Base-by-base conservation (phyloP, 2,329 filamentous ascomycete species). In the Penicillium italicum region DNA sequence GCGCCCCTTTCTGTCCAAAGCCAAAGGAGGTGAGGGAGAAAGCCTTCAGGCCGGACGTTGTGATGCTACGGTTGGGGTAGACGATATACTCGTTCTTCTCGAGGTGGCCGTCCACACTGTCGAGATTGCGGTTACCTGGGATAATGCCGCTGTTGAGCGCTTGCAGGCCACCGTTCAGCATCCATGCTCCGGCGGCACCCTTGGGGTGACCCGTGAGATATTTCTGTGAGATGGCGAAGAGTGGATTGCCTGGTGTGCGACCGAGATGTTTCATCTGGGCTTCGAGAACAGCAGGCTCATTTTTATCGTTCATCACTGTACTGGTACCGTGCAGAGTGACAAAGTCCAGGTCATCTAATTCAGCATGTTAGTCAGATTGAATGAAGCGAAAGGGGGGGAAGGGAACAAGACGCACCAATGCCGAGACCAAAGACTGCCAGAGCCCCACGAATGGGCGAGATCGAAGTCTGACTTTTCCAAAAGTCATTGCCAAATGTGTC, bases 241-340 rank as follows among this genome's bases (percentile, higher is more conserved):
- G 81, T 28, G 93, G 91, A 71, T 97, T 97, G 68, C 94, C 93
- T 85, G 96, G 96, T 76, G 87, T 88, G 67, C 93, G 89, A 64
- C 93, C 93, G 49, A 97, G 86, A 72, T 97, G 94, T 65, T 86
- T 86, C 76, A 97, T 85, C 78, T 97, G 94, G 74, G 96, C 86
- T 81, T 92, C 96, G 67, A 97, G 88, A 70, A 96, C 93, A 47
- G 91, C 91, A 16, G 93, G 97, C 76, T 97, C 93, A 77, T 97
- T 97, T 86, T 97, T 97, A 81, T 99, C 93, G 75, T 99, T 99
- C 65, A 93, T 93, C 71, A 95, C 91, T 63, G 93, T 97, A 1
- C 93, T 97, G 34, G 93, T 97, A 68, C 93, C 93, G 80, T 97
- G 93, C 89, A 97, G 97, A 16, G 93, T 97, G 16, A 93, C 93